Evolutionary conservation across 331 rosid species (phyloP).

Genomic region (Stylosanthes scabra): DNA sequence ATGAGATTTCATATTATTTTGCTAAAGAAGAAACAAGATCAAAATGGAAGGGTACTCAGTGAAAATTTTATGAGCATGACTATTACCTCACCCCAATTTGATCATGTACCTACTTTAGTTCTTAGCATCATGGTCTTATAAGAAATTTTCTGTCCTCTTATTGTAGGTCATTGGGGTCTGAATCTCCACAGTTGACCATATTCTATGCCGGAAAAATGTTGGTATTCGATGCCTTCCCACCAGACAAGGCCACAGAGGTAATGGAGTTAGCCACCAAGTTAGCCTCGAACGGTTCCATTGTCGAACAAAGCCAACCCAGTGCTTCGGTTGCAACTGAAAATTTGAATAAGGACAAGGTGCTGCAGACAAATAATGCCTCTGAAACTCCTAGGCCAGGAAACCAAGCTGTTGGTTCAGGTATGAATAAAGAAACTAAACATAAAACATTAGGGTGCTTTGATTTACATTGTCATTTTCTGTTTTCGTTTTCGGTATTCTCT

Average conservation of each 20-base stretch:
- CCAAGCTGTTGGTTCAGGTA: slow-evolving; percentile 55
- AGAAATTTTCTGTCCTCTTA: neutral
- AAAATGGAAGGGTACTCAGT: neutral
- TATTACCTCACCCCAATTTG: slow-evolving; percentile 9
- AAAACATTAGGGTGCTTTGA: too few relatives aligned
- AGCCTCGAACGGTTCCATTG: slow-evolving; percentile 41
- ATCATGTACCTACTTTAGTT: neutral
- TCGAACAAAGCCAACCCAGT: slow-evolving; percentile 9
- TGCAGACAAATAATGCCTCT: slow-evolving; percentile 33
- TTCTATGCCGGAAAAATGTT: slow-evolving; percentile 67
- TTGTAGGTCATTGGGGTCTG: slow-evolving; percentile 39
- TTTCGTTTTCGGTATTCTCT: too few relatives aligned
- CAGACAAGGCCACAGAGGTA: slow-evolving; percentile 71
- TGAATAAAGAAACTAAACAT: too few relatives aligned
- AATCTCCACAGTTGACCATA: slow-evolving; percentile 67
- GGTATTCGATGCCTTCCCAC: slow-evolving; percentile 62
- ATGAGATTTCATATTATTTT: too few relatives aligned
- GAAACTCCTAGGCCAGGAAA: slow-evolving; percentile 41
- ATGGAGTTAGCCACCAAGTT: slow-evolving; percentile 73
- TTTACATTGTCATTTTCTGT: too few relatives aligned
- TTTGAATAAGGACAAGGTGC: slow-evolving; percentile 16
- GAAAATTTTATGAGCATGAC: neutral
- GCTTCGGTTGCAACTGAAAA: slow-evolving; percentile 41
- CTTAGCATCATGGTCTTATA: neutral
- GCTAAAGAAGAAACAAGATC: too few relatives aligned